A percentile compares a stretch with the other conserved stretches of the same genome.
These are phyloP conservation scores for Chrysanthemum makinoi DNA, from an alignment of 129 eudicot species.

Conservation along the genomic window DNA sequence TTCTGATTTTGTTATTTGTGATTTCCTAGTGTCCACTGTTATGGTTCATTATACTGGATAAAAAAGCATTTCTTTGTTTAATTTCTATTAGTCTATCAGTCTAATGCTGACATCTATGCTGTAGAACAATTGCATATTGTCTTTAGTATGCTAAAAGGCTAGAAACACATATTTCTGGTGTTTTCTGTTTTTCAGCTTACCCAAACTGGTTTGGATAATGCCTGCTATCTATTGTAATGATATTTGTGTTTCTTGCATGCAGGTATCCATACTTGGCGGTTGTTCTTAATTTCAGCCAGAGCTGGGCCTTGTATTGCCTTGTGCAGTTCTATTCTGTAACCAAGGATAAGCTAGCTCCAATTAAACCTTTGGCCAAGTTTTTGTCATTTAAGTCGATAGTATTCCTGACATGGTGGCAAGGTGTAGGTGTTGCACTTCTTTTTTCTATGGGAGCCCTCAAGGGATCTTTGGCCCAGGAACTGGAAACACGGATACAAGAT, in stretches of 20 bases:
- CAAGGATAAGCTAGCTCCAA: conserved; percentile 77
- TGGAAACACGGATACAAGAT: conserved; percentile 81
- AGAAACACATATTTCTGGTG: too few relatives aligned
- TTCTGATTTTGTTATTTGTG: background rate
- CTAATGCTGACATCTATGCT: too few relatives aligned
- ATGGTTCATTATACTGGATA: conserved; percentile 14
- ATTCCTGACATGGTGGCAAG: conserved; percentile 99
- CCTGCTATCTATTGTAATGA: background rate
- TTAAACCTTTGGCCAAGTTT: conserved; percentile 93
- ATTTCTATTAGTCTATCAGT: background rate
- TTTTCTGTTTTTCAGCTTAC: background rate
- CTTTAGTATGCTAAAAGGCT: background rate
- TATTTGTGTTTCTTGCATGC: conserved; percentile 35
- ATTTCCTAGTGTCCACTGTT: background rate
- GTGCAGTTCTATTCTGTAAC: conserved; percentile 92
- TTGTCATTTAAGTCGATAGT: conserved; percentile 86
- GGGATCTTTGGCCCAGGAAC: conserved; percentile 79
- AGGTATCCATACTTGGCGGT: conserved; percentile 93
- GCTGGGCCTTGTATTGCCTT: conserved; percentile 98
- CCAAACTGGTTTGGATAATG: background rate
- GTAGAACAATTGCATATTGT: too few relatives aligned
- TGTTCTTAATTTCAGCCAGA: conserved; percentile 90
- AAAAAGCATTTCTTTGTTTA: background rate
- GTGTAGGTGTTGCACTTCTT: conserved; percentile 82
- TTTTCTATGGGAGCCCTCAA: conserved; percentile 80